Conservation (phyloP, 1,139 yeast species). For the Saccharomyces uvarum region DNA sequence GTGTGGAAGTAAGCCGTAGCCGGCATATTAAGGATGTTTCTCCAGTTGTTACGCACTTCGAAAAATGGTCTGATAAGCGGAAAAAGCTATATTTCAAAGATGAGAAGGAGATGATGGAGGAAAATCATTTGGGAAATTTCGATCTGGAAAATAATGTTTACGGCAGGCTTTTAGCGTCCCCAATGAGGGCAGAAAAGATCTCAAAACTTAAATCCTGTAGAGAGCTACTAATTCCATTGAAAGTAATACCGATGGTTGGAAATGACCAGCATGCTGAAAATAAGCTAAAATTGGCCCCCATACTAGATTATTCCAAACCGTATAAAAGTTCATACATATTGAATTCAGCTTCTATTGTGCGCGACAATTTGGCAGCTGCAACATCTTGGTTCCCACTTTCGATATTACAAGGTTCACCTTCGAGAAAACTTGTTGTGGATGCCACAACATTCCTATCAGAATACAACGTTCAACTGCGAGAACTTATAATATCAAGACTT, state of each 20-base stretch:
- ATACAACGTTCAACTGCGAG: background rate
- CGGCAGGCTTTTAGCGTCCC: conserved; percentile 25
- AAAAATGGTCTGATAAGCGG: conserved; percentile 29
- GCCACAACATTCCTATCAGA: background rate
- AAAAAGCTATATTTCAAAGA: conserved; percentile 11
- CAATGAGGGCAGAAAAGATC: conserved; percentile 24
- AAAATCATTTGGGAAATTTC: conserved; percentile 5
- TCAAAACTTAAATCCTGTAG: conserved; percentile 20
- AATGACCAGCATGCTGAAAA: conserved; percentile 3
- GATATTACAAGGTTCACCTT: conserved; percentile 4
- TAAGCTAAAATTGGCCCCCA: conserved; percentile 4
- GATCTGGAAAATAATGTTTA: conserved; percentile 18
- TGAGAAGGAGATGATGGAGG: conserved; percentile 1
- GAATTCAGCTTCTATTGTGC: conserved; percentile 10
- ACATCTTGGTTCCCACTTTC: conserved; percentile 15
- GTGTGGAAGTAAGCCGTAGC: background rate
- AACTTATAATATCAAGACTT: background rate
- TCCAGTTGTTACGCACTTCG: conserved; percentile 25
- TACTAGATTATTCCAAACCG: background rate
- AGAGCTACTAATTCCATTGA: conserved; percentile 20
- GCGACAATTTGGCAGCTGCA: conserved; percentile 4
- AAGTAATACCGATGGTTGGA: conserved; percentile 6
- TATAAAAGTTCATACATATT: conserved; percentile 20
- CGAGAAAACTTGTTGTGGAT: background rate
- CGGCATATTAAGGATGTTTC: conserved; percentile 5